phyloP scores from a whole-genome alignment of 345 rosid species.

The Hevea brasiliensis region DNA sequence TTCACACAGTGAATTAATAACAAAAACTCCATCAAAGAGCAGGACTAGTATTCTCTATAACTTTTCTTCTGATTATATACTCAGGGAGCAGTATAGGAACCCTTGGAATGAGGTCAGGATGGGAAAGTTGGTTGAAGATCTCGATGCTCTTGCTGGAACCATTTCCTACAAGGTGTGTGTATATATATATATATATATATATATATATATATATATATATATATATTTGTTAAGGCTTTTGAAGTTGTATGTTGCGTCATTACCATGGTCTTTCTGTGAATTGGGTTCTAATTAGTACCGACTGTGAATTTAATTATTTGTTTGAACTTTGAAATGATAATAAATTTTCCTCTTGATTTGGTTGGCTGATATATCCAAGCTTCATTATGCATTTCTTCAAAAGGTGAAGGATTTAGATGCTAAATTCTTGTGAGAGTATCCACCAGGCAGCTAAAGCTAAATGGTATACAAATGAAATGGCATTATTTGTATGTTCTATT shows the following conservation, averaged over 20 bases:
- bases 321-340: not conserved
- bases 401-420: not conserved
- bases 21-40: conserved; percentile 65
- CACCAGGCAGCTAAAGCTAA: not conserved
- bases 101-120: conserved; percentile 85
- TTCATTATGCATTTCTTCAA: not conserved
- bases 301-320: not conserved
- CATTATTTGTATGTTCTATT: conserved; percentile 1
- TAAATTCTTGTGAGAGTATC: not conserved
- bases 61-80: conserved; percentile 69
- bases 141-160: conserved; percentile 93
- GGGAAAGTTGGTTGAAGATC: conserved; percentile 88
- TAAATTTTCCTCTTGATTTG: not conserved
- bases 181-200: too few species aligned
- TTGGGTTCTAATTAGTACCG: not conserved
- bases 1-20: conserved; percentile 33
- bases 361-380: not conserved
- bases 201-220: too few species aligned
- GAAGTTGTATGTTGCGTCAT: not conserved
- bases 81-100: conserved; percentile 80
- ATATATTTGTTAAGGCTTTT: not conserved
- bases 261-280: not conserved
- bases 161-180: conserved; percentile 78
- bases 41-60: conserved; percentile 67
- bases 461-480: not conserved